Conservation (phyloP, 208 protist genomes). For the Trypanosoma platydactyli region DNA sequence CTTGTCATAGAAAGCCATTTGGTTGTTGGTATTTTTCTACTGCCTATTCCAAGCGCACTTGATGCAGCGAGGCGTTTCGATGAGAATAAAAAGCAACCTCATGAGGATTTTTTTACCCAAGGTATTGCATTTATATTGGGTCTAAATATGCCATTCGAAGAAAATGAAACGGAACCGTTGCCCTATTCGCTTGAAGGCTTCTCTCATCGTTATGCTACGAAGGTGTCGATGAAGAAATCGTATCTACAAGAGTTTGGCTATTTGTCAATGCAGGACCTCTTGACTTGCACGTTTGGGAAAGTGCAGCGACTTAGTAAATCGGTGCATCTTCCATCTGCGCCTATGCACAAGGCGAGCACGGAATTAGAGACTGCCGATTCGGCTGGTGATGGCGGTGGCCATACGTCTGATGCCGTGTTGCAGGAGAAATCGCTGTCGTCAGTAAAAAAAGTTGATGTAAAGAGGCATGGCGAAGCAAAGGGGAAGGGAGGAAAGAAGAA, state of each 20-base stretch:
- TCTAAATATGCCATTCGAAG: too few relatives aligned
- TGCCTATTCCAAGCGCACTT: slow-evolving; percentile 43
- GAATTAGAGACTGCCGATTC: too few relatives aligned
- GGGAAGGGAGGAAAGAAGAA: not conserved
- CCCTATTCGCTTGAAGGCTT: not conserved
- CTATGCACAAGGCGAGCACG: not conserved
- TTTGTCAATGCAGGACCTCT: slow-evolving; percentile 21
- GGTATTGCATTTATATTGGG: not conserved
- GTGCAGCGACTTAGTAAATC: slow-evolving; percentile 10
- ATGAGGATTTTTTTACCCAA: not conserved
- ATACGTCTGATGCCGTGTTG: too few relatives aligned
- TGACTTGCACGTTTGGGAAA: slow-evolving; percentile 1
- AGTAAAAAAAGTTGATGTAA: not conserved
- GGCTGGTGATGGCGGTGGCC: too few relatives aligned
- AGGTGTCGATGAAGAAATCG: not conserved
- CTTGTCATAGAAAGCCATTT: slow-evolving; percentile 73
- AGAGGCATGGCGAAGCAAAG: not conserved
- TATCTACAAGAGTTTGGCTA: not conserved
- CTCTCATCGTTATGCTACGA: slow-evolving; percentile 6
- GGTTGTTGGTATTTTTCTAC: slow-evolving; percentile 65
- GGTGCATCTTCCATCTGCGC: slow-evolving; percentile 17
- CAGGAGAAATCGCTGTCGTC: too few relatives aligned
- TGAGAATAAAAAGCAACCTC: not conserved
- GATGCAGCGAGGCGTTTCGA: slow-evolving; percentile 34
- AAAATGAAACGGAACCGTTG: not conserved